Evolutionary conservation across 1,284 basidiomycete species (phyloP).

Genomic region (Austroboletus novae-zelandiae): DNA sequence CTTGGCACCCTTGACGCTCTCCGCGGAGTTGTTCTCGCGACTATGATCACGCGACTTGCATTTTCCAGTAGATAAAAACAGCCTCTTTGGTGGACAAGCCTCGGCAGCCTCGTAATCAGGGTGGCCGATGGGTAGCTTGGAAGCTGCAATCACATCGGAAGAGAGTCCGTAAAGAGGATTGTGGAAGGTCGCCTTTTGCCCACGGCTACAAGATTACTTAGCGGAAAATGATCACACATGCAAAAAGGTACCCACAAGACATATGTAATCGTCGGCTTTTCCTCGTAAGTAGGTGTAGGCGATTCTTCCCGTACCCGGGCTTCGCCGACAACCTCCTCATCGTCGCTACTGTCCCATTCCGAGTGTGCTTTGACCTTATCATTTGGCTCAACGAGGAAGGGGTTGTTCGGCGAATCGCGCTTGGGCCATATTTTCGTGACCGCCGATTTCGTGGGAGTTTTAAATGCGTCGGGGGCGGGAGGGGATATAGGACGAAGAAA

Average conservation of each 20-base stretch:
- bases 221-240: neutral
- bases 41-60: constrained; percentile 24
- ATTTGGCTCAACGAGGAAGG: constrained; percentile 40
- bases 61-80: constrained; percentile 23
- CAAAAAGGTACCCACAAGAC: constrained; percentile 42
- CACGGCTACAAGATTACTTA: constrained; percentile 20
- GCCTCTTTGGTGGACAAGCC: constrained; percentile 28
- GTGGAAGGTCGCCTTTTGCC: constrained; percentile 34
- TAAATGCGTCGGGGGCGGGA: constrained; percentile 6
- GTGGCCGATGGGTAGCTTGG: constrained; percentile 29
- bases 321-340: constrained; percentile 28
- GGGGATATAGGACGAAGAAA: constrained; percentile 21
- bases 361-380: constrained; percentile 12
- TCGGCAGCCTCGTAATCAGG: constrained; percentile 31
- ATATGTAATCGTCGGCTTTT: constrained; percentile 49
- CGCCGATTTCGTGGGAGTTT: constrained; percentile 22
- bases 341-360: constrained; percentile 34
- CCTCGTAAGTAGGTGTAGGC: constrained; percentile 33
- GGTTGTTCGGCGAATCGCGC: constrained; percentile 55
- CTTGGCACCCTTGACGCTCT: constrained; percentile 13
- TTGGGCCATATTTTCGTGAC: constrained; percentile 30
- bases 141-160: constrained; percentile 26
- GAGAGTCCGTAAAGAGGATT: constrained; percentile 31
- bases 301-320: constrained; percentile 24
- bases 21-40: constrained; percentile 8